These are phyloP conservation scores for Ogataea siamensis DNA, from an alignment of 805 yeast species.

Conservation along the genomic window DNA sequence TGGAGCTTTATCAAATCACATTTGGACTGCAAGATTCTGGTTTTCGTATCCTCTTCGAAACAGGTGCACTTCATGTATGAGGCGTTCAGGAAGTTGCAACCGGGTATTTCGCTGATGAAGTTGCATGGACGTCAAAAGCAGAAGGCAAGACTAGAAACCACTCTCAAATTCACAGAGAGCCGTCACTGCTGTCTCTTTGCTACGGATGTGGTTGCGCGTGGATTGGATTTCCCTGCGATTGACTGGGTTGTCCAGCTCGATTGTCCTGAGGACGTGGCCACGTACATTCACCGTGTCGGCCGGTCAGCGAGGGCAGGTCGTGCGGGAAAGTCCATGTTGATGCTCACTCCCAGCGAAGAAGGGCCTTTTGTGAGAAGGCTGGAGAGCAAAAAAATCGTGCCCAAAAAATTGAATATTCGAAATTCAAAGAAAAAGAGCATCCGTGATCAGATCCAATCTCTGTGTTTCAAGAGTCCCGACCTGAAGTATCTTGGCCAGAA, in stretches of 20 bases:
- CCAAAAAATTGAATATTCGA: slow-evolving; percentile 71
- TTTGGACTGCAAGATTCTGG: slow-evolving; percentile 73
- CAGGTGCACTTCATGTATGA: slow-evolving; percentile 91
- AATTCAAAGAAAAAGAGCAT: slow-evolving; percentile 72
- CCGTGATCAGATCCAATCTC: slow-evolving; percentile 78
- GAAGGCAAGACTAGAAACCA: slow-evolving; percentile 80
- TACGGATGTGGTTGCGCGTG: slow-evolving; percentile 90
- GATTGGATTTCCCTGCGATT: slow-evolving; percentile 87
- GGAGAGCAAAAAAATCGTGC: slow-evolving; percentile 60
- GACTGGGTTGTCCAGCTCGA: slow-evolving; percentile 95
- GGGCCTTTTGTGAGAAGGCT: slow-evolving; percentile 69
- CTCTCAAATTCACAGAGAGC: slow-evolving; percentile 72
- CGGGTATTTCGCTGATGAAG: slow-evolving; percentile 85
- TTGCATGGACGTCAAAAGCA: slow-evolving; percentile 90
- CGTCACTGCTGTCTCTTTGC: slow-evolving; percentile 82
- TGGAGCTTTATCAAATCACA: slow-evolving; percentile 88
- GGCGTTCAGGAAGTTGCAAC: slow-evolving; percentile 80
- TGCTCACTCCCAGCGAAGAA: slow-evolving; percentile 83
- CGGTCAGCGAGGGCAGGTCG: slow-evolving; percentile 87
- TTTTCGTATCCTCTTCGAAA: slow-evolving; percentile 82
- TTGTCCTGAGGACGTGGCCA: slow-evolving; percentile 86
- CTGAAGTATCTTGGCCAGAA: slow-evolving; percentile 92
- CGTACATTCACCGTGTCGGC: slow-evolving; percentile 90
- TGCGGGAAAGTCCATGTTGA: slow-evolving; percentile 74
- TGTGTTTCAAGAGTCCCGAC: slow-evolving; percentile 89